phyloP scores from a whole-genome alignment of 2,329 filamentous ascomycete genomes.

The Exophiala sp. region DNA sequence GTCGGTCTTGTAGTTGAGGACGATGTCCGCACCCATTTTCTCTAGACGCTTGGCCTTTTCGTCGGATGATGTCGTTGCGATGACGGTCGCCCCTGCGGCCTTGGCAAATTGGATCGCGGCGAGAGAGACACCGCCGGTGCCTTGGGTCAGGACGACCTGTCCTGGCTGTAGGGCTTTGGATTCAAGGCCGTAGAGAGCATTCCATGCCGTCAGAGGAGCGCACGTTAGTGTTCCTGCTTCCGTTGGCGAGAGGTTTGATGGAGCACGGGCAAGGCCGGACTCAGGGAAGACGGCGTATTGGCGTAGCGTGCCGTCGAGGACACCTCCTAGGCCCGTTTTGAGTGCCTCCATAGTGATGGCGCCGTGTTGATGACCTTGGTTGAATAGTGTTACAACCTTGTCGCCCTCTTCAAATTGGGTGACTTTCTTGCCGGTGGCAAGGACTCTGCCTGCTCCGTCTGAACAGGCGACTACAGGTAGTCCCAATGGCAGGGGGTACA shows the following conservation, averaged over 20 bases:
- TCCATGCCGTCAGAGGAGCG: conserved; percentile 64
- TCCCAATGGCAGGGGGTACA: conserved; percentile 45
- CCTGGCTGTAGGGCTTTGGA: conserved; percentile 50
- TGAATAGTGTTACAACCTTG: conserved; percentile 57
- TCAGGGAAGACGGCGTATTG: conserved; percentile 67
- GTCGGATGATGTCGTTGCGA: conserved; percentile 58
- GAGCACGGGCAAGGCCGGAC: conserved; percentile 62
- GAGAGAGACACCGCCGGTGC: conserved; percentile 59
- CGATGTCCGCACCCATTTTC: conserved; percentile 55
- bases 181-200: conserved; percentile 58
- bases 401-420: conserved; percentile 56
- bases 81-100: conserved; percentile 52
- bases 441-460: conserved; percentile 46
- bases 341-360: conserved; percentile 40
- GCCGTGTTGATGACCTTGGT: conserved; percentile 54
- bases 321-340: conserved; percentile 63
- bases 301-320: conserved; percentile 64
- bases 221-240: conserved; percentile 60
- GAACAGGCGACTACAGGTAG: conserved; percentile 43
- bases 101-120: conserved; percentile 43
- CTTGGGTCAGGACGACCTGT: conserved; percentile 57
- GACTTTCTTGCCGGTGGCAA: conserved; percentile 55
- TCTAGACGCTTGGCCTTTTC: conserved; percentile 53
- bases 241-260: conserved; percentile 51
- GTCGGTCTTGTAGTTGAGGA: conserved; percentile 60